Base-by-base conservation (phyloP, 331 rosid genomes). In the Prunus yedoensis region DNA sequence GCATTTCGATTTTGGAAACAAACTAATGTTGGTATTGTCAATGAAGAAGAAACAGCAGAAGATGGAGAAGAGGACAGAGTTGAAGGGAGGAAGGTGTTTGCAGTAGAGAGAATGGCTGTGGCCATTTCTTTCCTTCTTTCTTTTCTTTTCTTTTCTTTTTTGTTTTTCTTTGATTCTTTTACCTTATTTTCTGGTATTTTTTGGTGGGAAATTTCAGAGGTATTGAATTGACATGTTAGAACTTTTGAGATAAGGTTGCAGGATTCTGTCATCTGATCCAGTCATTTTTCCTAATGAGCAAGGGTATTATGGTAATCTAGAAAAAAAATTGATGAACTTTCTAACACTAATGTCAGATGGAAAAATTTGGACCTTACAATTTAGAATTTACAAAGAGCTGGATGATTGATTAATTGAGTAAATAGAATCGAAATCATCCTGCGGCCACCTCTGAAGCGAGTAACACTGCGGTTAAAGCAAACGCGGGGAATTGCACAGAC, bases 171-270 rank as follows among this genome's bases (percentile, higher is more conserved):
- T 35, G 28, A 59, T 66, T 54, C 5, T 35, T 61, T 65, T 38
- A 15, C 57, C 59, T 41, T 74, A 10, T 77, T 86, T 83, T 70
- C 68, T 77, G 72, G 68, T 66, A 28, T 73, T 80, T 78, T 76
- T 65, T 64, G 58, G 85, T 78, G 75, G 84, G 69, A 77, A 83
- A 73, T 62, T 46, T 74, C 71, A 38, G 35, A 56, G 75, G 79
- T 16, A 68, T 61, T 61, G 79, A 80, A 73, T 71, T 61, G 82
- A 82, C 83, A 71, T 32, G 63, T 87, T 78, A 83, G 88, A 81
- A 79, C 68, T 47, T 84, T 56, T 17, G 80, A 85, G 97, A 89
- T 91, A 94, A 88, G 98, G 90, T 89, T 81, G 89, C 80, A 83
- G 87, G 86, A 79, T 80, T 88, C 85, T 77, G 85, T 76, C 61